Evolutionary conservation across 163 green algal genomes (phyloP), one percentile per base, ranked within the genome.

Genomic region (Scenedesmus sp.): DNA sequence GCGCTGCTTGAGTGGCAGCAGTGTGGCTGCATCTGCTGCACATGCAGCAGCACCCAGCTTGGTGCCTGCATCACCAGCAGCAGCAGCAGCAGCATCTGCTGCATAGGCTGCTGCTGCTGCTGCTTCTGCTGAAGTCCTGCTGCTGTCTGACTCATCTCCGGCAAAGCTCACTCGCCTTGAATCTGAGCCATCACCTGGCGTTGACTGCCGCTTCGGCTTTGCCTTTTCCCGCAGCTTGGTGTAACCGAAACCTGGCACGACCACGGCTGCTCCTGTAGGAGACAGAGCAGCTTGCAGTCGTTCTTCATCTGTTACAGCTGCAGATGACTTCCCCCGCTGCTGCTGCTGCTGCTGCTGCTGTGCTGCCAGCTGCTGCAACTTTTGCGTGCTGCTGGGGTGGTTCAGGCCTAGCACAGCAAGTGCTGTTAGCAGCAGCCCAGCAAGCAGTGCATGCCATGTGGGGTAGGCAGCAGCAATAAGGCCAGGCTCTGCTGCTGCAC

Each of bases 201-300:
- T 34, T 12, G 77, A 57, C 46, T n/a, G 52, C 46, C 77, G 77
- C 46, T 59, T 57, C 1, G 77, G 77, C 10, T 18, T 8, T 10
- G 77, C 34, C 77, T 85, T 85, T 3, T 85, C 77, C 4, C 77
- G 77, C 26, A 85, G 77, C 46, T 62, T 59, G 6, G 77, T 85
- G 77, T 62, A 85, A 1, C 77, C 77, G 8, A 85, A 85, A 26
- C 77, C 77, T 59, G 77, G 46, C 34, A 85, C 46, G 15, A 59
- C 46, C 2, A 59, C 10, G 46, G 70, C 70, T 52, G 70, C 23
- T 16, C 64, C 64, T 73, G 70, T 23, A 46, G 23, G 23, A 52
- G 70, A 52, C 70, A 79, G 13, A 34, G 70, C 70, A 4, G 70
- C 70, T 0, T 79, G 70, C 1, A 52, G 77, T 16, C 77, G 34